Evolutionary conservation across 2,329 filamentous ascomycete species (phyloP).

Genomic region (Penicillium sclerotiorum): DNA sequence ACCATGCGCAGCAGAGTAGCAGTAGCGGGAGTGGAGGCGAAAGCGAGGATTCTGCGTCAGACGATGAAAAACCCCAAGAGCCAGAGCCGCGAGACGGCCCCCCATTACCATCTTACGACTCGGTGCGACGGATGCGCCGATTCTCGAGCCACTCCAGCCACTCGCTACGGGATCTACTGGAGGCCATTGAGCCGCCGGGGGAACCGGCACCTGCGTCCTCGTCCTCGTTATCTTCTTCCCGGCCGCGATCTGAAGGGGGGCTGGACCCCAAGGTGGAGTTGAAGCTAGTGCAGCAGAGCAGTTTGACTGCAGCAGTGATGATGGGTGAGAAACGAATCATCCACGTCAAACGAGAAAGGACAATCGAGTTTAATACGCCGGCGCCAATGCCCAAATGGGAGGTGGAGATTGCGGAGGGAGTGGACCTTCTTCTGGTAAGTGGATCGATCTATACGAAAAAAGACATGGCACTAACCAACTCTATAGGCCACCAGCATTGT

Average conservation of each 20-base stretch:
- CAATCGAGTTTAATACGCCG: conserved; percentile 13
- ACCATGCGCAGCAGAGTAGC: conserved; percentile 1
- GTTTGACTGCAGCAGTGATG: conserved; percentile 16
- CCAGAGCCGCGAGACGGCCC: too few species aligned
- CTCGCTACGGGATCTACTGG: conserved; percentile 22
- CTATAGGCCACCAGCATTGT: conserved; percentile 23
- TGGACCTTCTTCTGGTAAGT: conserved; percentile 28
- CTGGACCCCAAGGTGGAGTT: conserved; percentile 16
- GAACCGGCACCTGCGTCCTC: conserved; percentile 22
- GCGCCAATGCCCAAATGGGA: conserved; percentile 22
- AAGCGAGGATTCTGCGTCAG: background rate
- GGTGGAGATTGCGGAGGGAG: conserved; percentile 25
- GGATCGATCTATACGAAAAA: background rate
- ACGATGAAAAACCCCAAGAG: too few species aligned
- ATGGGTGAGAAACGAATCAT: conserved; percentile 24
- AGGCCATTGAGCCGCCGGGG: conserved; percentile 24
- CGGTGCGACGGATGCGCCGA: conserved; percentile 18
- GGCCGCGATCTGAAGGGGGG: conserved; percentile 13
- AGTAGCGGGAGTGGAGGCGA: background rate
- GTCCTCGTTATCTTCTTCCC: conserved; percentile 6
- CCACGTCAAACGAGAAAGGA: conserved; percentile 16
- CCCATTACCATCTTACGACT: conserved; percentile 21
- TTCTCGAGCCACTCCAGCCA: conserved; percentile 16
- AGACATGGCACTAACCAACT: background rate
- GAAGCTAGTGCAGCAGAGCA: conserved; percentile 16